Conservation (phyloP, 306 rosid genomes). For the Vigna mungo region DNA sequence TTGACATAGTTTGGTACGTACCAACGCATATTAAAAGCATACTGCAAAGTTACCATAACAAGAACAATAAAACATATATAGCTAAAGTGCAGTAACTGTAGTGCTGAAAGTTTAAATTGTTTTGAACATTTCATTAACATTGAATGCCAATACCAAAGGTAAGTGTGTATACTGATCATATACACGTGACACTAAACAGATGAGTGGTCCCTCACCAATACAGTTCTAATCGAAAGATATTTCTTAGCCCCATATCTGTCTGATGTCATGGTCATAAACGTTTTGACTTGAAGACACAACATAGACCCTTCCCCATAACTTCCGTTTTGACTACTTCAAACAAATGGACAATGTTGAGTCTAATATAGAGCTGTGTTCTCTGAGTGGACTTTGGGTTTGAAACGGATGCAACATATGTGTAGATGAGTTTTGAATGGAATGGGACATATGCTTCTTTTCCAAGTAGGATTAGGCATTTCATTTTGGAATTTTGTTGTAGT, state of each 20-base stretch:
- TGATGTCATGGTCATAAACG: slow-evolving; percentile 81
- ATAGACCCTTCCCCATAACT: slow-evolving; percentile 52
- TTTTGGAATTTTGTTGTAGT: slow-evolving; percentile 1
- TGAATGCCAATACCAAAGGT: slow-evolving; percentile 35
- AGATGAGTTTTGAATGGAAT: slow-evolving; percentile 29
- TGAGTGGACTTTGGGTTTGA: background rate
- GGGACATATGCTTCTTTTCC: background rate
- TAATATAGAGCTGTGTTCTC: background rate
- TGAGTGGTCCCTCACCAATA: slow-evolving; percentile 52
- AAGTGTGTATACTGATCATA: slow-evolving; percentile 29
- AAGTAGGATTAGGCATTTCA: slow-evolving; percentile 1
- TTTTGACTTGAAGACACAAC: slow-evolving; percentile 60
- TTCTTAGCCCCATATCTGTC: slow-evolving; percentile 51
- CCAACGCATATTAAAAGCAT: slow-evolving; percentile 27
- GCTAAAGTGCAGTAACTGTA: background rate
- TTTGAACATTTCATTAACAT: slow-evolving; percentile 35
- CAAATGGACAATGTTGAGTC: slow-evolving; percentile 1
- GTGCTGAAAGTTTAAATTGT: slow-evolving; percentile 3
- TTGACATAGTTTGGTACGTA: slow-evolving; percentile 23
- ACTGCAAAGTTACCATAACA: slow-evolving; percentile 30
- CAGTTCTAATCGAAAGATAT: slow-evolving; percentile 43
- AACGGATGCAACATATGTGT: slow-evolving; percentile 2
- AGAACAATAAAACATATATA: slow-evolving; percentile 1
- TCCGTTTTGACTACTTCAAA: slow-evolving; percentile 52
- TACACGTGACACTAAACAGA: slow-evolving; percentile 49